phyloP scores from a whole-genome alignment of 139 green algal genomes.

The Volvox africanus region DNA sequence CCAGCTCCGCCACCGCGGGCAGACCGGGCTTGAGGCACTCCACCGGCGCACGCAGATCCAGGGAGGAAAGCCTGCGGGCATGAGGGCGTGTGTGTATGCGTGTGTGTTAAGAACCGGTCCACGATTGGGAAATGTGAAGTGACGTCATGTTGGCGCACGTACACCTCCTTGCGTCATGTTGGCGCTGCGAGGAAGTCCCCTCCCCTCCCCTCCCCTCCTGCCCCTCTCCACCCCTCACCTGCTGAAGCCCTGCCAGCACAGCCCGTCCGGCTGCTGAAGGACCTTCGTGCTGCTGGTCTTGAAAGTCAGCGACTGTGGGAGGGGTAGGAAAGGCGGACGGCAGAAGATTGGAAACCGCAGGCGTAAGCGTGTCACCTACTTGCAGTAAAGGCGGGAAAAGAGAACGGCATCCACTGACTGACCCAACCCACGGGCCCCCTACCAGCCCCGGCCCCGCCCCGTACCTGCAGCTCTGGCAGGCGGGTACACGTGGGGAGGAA shows the following conservation, averaged over 20 bases:
- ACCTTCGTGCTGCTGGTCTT: conserved; percentile 50
- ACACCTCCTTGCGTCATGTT: no score
- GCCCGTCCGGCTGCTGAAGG: neutral
- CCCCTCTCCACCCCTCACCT: neutral
- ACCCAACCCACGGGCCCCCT: no score
- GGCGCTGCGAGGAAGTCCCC: no score
- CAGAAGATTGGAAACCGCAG: neutral
- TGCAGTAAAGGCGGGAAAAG: neutral
- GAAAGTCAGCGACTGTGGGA: conserved; percentile 35
- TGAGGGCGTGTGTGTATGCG: neutral
- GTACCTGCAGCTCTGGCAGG: conserved; percentile 37
- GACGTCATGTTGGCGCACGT: no score
- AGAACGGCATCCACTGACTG: neutral
- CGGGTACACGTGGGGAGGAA: conserved; percentile 31
- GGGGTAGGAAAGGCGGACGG: neutral
- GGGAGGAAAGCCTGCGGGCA: conserved; percentile 8
- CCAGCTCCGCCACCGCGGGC: conserved; percentile 25
- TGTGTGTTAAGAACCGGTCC: no score
- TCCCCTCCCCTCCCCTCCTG: neutral
- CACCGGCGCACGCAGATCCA: conserved; percentile 25
- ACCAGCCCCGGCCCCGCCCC: neutral
- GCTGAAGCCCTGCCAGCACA: conserved; percentile 42
- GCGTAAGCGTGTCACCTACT: no score
- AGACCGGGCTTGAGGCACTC: conserved; percentile 43
- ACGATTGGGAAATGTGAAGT: no score